A percentile compares a stretch with the other conserved stretches of the same genome.
These are phyloP conservation scores for Nidularia pulvinata DNA, from an alignment of 768 basidiomycete genomes.

Conservation along the genomic window DNA sequence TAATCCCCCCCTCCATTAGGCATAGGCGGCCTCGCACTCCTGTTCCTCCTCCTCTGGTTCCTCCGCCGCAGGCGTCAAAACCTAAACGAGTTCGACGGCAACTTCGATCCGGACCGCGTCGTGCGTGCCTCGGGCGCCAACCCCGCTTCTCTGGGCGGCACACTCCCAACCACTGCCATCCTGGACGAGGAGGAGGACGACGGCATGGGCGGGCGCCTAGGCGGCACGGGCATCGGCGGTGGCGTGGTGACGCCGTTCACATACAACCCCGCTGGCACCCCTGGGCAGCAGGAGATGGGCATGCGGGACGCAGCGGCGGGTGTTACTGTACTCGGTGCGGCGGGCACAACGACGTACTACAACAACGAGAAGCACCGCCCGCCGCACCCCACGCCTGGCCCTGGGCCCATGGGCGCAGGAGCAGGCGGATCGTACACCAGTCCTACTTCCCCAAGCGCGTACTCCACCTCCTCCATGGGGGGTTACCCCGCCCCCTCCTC, in stretches of 20 bases:
- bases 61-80: conserved; percentile 16
- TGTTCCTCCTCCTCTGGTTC: conserved; percentile 18
- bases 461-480: not conserved
- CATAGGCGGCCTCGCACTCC: conserved; percentile 21
- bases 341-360: not conserved
- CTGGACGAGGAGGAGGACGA: conserved; percentile 21
- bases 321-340: not conserved
- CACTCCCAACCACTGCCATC: conserved; percentile 9
- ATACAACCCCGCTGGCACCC: conserved; percentile 2
- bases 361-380: not conserved
- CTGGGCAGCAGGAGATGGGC: not conserved
- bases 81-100: conserved; percentile 31
- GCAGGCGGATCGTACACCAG: no score
- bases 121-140: conserved; percentile 5
- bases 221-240: conserved; percentile 20
- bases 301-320: not conserved
- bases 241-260: conserved; percentile 31
- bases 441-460: not conserved
- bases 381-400: not conserved
- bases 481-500: not conserved
- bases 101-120: conserved; percentile 35
- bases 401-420: no score
- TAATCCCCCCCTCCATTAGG: conserved; percentile 11
- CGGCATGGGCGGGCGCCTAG: conserved; percentile 30
- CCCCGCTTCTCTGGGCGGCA: conserved; percentile 4